Base-by-base conservation (phyloP, 306 rosid species). In the Aeschynomene evenia region DNA sequence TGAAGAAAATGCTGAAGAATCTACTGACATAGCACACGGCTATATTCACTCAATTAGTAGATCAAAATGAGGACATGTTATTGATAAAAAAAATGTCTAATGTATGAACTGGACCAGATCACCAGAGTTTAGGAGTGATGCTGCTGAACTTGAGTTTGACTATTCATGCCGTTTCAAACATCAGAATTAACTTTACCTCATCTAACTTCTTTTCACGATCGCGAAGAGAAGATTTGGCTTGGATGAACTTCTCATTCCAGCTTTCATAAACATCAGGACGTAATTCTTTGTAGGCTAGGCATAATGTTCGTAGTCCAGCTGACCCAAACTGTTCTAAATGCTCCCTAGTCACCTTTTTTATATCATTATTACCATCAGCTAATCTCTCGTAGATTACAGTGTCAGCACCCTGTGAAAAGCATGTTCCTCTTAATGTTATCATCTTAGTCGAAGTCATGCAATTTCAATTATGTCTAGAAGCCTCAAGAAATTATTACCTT, bases 141-240 rank as follows among this genome's bases (percentile, higher is more conserved):
- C 31, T 20, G 58, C 10, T 52, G 37, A 16, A 50, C 26, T 16
- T 50, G 3, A 50, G 28, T 50, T 50, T 18, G 23, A 50, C 2
- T 19, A 7, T 11, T 19, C 13, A 18, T 50, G 26, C 55, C 9
- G 55, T n/a, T n/a, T n/a, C n/a, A n/a, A n/a, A n/a, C n/a, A n/a
- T n/a, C n/a, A n/a, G n/a, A n/a, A n/a, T 55, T 24, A 19, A 63
- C 63, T 54, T 57, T 82, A 86, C 95, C 95, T 86, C 95, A 68
- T 88, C 91, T 80, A 86, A 82, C 84, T 88, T 88, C 85, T 80
- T 88, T 77, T 88, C 95, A 63, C 95, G 95, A 76, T 88, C 91
- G 57, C 85, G 87, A 6, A 88, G 75, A 67, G 88, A 73, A 73
- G 95, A 88, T 67, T 88, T 88, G 11, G 91, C 95, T 61, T 86